Conservation (phyloP, 495 filamentous ascomycete genomes). For the Trichocladium antarcticum region DNA sequence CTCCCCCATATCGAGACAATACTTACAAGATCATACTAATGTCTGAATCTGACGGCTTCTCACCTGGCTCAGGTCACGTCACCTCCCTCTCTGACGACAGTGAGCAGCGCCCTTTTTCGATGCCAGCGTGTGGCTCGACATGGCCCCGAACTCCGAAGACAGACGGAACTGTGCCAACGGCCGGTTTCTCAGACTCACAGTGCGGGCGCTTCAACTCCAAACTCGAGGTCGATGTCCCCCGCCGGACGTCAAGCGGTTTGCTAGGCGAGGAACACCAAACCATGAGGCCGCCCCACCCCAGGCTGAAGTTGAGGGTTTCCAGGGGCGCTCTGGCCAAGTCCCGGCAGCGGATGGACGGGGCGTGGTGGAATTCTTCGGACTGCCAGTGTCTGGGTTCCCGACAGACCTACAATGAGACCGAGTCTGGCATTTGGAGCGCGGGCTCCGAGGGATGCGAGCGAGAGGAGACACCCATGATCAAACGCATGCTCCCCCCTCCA, state of each 20-base stretch:
- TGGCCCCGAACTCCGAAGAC: slow-evolving; percentile 40
- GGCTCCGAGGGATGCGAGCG: neutral
- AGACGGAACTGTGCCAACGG: neutral
- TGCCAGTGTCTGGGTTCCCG: too few relatives aligned
- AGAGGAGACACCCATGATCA: neutral
- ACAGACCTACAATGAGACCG: too few relatives aligned
- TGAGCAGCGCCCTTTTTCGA: slow-evolving; percentile 45
- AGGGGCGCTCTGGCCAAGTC: slow-evolving; percentile 16
- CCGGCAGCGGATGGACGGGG: neutral
- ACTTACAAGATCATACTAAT: slow-evolving; percentile 39
- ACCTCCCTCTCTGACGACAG: slow-evolving; percentile 29
- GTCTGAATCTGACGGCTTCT: slow-evolving; percentile 36
- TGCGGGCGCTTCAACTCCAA: too few relatives aligned
- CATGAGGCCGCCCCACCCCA: neutral
- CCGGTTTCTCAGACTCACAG: too few relatives aligned
- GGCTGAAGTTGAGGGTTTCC: slow-evolving; percentile 19
- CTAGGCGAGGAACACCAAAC: neutral
- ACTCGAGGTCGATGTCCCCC: neutral
- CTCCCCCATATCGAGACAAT: slow-evolving; percentile 35
- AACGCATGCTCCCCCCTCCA: neutral
- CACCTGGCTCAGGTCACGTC: slow-evolving; percentile 31
- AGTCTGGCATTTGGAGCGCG: too few relatives aligned
- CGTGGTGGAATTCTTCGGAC: neutral
- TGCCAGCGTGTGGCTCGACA: slow-evolving; percentile 46
- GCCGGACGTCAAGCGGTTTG: neutral